A percentile compares a stretch with the other conserved stretches of the same genome.
Conservation (phyloP, 352 stramenopile species). For the Globisporangium spiculum region DNA sequence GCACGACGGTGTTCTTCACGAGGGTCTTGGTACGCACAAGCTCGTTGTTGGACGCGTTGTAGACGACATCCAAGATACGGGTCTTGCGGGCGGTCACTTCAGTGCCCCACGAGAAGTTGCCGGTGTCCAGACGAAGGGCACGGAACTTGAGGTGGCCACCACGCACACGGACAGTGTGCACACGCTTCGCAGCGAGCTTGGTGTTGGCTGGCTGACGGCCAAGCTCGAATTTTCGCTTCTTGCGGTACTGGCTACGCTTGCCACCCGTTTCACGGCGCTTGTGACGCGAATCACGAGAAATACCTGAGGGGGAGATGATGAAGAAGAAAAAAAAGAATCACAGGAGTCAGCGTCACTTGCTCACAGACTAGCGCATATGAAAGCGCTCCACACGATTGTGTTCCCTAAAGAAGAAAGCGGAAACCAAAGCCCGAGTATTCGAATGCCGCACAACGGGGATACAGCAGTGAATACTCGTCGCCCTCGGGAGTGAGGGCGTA, state of each 20-base stretch:
- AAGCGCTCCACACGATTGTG: background rate
- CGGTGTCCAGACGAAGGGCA: conserved; percentile 96
- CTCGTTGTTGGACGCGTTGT: conserved; percentile 99
- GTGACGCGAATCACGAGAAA: conserved; percentile 99
- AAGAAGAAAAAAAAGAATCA: background rate
- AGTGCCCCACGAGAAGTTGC: conserved; percentile 99
- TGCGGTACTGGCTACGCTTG: conserved; percentile 96
- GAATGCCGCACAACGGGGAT: conserved; percentile 89
- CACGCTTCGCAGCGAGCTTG: conserved; percentile 97
- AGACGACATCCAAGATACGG: conserved; percentile 99
- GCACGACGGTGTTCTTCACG: conserved; percentile 98
- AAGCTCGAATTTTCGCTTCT: conserved; percentile 99
- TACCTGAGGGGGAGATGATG: conserved; percentile 77
- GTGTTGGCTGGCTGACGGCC: conserved; percentile 97
- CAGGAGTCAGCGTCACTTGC: background rate
- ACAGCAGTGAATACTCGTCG: conserved; percentile 81
- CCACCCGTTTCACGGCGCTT: conserved; percentile 99
- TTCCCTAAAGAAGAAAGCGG: conserved; percentile 5
- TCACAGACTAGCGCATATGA: background rate
- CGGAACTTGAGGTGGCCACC: conserved; percentile 99
- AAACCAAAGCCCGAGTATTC: conserved; percentile 48
- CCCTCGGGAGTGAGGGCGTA: conserved; percentile 23
- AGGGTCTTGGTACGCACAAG: conserved; percentile 99
- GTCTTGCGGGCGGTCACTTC: conserved; percentile 98
- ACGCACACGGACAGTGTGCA: conserved; percentile 94